Evolutionary conservation across 768 basidiomycete genomes (phyloP).

Genomic region (Mycena rebaudengoi): DNA sequence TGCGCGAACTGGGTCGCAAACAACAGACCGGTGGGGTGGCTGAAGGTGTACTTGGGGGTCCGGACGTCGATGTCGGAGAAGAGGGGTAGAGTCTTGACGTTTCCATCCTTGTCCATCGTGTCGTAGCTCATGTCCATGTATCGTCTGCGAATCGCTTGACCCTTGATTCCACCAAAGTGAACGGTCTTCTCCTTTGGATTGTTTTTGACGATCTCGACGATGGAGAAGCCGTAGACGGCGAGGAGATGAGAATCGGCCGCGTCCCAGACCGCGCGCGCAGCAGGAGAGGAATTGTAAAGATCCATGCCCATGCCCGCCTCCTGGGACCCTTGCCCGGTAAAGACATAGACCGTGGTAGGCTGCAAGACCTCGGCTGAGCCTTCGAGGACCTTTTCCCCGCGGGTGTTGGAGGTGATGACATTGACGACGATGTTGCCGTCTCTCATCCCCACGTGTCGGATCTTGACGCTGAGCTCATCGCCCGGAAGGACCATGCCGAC

Average conservation of each 20-base stretch:
- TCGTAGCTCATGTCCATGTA: constrained; percentile 99
- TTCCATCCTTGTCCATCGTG: constrained; percentile 94
- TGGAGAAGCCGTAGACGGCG: constrained; percentile 97
- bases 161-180: constrained; percentile 99
- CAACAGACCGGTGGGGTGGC: constrained; percentile 92
- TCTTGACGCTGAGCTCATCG: constrained; percentile 85
- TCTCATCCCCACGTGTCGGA: constrained; percentile 91
- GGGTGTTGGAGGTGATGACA: constrained; percentile 84
- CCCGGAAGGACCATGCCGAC: constrained; percentile 97
- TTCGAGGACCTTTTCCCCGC: constrained; percentile 90
- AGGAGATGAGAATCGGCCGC: constrained; percentile 93
- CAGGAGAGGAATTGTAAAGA: constrained; percentile 90
- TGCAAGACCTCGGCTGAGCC: constrained; percentile 95
- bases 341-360: constrained; percentile 92
- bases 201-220: constrained; percentile 97
- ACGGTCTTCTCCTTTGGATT: constrained; percentile 98
- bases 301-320: constrained; percentile 99
- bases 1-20: constrained; percentile 99
- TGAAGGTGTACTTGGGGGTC: constrained; percentile 98
- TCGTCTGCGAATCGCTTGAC: constrained; percentile 96
- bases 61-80: constrained; percentile 96
- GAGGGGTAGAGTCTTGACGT: constrained; percentile 94
- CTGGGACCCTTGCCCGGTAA: constrained; percentile 98
- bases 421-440: constrained; percentile 93
- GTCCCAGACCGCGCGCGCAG: constrained; percentile 97